Evolutionary conservation across 768 basidiomycete genomes (phyloP).

Genomic region (Cystofilobasidium ferigula): DNA sequence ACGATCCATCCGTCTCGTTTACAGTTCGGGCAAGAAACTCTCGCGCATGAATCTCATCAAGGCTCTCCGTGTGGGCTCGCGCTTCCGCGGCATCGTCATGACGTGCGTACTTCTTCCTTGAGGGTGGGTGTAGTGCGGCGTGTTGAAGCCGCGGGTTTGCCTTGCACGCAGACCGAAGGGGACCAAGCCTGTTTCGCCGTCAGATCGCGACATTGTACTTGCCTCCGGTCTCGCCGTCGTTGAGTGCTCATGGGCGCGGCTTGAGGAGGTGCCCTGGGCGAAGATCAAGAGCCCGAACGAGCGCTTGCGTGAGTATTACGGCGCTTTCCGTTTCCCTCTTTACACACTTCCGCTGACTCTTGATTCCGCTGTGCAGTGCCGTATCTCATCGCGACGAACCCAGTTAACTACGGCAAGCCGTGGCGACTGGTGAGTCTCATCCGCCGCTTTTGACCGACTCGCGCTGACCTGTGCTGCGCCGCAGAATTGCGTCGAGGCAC

Average conservation of each 20-base stretch:
- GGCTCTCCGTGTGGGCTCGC: constrained; percentile 67
- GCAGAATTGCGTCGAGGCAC: constrained; percentile 35
- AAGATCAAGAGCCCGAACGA: constrained; percentile 92
- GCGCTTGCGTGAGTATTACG: constrained; percentile 56
- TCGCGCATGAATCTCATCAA: constrained; percentile 71
- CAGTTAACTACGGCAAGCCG: constrained; percentile 95
- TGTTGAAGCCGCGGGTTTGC: too few species aligned
- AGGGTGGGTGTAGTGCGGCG: too few species aligned
- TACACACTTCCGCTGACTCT: neutral
- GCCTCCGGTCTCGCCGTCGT: constrained; percentile 82
- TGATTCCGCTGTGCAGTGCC: constrained; percentile 52
- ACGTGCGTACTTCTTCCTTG: constrained; percentile 80
- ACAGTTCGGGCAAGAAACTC: constrained; percentile 70
- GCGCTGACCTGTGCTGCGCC: neutral
- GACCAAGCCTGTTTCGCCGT: constrained; percentile 61
- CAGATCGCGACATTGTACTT: constrained; percentile 68
- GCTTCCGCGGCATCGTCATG: constrained; percentile 84
- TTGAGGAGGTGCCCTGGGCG: constrained; percentile 85
- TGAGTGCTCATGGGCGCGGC: constrained; percentile 93
- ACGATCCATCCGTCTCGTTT: neutral
- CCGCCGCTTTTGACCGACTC: neutral
- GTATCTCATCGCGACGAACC: constrained; percentile 87
- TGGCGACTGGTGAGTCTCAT: constrained; percentile 52
- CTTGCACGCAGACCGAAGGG: constrained; percentile 60
- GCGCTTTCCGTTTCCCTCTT: neutral